phyloP scores from a whole-genome alignment of 768 basidiomycete species.

The Lentinula detonsa region DNA sequence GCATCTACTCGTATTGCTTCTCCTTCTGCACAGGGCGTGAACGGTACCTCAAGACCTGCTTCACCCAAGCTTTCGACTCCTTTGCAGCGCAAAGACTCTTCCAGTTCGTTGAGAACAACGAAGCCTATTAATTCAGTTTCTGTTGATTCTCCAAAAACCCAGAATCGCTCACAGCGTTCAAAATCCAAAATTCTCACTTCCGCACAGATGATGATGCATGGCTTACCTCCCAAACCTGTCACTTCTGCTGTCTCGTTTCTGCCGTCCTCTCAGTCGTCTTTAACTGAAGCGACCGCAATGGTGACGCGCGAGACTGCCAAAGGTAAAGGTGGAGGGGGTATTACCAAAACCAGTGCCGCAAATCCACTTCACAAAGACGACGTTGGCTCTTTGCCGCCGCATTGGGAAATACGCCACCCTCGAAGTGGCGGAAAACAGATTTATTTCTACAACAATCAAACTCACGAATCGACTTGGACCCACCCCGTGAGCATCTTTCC shows the following conservation, averaged over 20 bases:
- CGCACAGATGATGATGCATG: slow-evolving; percentile 25
- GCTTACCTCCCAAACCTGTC: slow-evolving; percentile 38
- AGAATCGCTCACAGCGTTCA: slow-evolving; percentile 8
- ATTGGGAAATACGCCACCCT: slow-evolving; percentile 39
- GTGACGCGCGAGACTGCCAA: slow-evolving; percentile 14
- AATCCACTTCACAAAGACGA: slow-evolving; percentile 18
- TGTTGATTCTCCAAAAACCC: neutral
- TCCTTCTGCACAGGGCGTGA: neutral
- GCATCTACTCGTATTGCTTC: slow-evolving; percentile 16
- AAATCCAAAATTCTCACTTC: slow-evolving; percentile 20
- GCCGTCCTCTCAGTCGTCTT: slow-evolving; percentile 29
- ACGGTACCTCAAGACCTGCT: neutral
- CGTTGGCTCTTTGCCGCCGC: slow-evolving; percentile 25
- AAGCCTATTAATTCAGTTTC: slow-evolving; percentile 6
- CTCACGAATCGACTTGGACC: slow-evolving; percentile 39
- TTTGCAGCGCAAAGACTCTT: neutral
- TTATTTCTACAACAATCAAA: slow-evolving; percentile 39
- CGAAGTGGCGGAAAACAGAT: slow-evolving; percentile 25
- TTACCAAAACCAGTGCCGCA: slow-evolving; percentile 22
- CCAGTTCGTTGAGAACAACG: neutral
- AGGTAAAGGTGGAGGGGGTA: slow-evolving; percentile 19
- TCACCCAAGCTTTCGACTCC: neutral
- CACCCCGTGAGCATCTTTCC: slow-evolving; percentile 19
- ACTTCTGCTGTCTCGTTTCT: slow-evolving; percentile 28
- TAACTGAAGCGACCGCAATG: slow-evolving; percentile 39